Evolutionary conservation across 805 yeast genomes (phyloP).

Genomic region (Cyberlindnera bimundalis): DNA sequence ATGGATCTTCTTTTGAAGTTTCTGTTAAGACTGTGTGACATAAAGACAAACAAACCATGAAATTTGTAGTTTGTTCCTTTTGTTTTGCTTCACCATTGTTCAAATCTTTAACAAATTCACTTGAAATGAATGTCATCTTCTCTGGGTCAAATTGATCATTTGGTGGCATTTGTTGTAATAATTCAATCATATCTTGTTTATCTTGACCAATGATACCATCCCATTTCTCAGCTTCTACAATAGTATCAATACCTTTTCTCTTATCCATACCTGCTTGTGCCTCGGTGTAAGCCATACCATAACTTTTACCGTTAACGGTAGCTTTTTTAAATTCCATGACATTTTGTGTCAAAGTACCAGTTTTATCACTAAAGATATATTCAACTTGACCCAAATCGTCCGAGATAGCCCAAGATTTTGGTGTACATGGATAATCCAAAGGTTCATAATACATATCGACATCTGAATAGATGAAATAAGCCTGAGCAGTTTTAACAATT

Average conservation of each 20-base stretch:
- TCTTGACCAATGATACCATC: slow-evolving; percentile 51
- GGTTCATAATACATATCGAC: slow-evolving; percentile 63
- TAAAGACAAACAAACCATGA: slow-evolving; percentile 69
- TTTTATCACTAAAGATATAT: slow-evolving; percentile 79
- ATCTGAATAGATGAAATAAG: slow-evolving; percentile 75
- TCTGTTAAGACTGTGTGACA: slow-evolving; percentile 82
- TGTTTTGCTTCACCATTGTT: slow-evolving; percentile 45
- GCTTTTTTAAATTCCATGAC: slow-evolving; percentile 84
- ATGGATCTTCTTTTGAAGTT: slow-evolving; percentile 54
- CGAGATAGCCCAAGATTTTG: slow-evolving; percentile 80
- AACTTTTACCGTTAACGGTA: slow-evolving; percentile 66
- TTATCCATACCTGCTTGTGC: slow-evolving; percentile 76
- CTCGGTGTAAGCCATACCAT: slow-evolving; percentile 80
- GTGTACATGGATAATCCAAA: slow-evolving; percentile 77
- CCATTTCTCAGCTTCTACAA: slow-evolving; percentile 50
- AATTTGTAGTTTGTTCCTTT: slow-evolving; percentile 57
- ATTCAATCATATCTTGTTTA: slow-evolving; percentile 51
- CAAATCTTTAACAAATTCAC: slow-evolving; percentile 59
- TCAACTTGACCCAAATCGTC: slow-evolving; percentile 86
- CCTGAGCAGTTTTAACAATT: slow-evolving; percentile 77
- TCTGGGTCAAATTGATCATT: slow-evolving; percentile 46
- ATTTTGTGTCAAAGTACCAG: slow-evolving; percentile 80
- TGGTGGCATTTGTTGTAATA: slow-evolving; percentile 33
- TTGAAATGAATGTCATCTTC: slow-evolving; percentile 65
- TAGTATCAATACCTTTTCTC: slow-evolving; percentile 70